phyloP scores from a whole-genome alignment of 108 stramenopile genomes.

The Pseudonitzschia multiseries region DNA sequence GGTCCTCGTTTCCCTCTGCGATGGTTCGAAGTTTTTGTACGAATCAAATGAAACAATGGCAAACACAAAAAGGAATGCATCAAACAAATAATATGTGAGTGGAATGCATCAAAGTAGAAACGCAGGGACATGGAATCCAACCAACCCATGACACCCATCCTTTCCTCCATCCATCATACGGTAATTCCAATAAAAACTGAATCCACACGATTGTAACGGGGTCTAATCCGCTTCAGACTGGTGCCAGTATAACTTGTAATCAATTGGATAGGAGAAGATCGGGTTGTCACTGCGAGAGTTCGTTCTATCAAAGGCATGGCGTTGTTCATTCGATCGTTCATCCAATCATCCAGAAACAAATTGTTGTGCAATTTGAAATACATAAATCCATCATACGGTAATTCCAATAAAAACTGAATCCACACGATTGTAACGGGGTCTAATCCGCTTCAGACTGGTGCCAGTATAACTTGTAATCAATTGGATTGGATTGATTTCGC shows the following conservation, averaged over 20 bases:
- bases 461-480: conserved; percentile 19
- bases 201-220: conserved; percentile 12
- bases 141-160: neutral
- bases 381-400: conserved; percentile 26
- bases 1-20: neutral
- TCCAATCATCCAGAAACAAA: too few species aligned
- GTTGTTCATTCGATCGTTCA: too few species aligned
- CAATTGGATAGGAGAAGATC: conserved; percentile 9
- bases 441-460: conserved; percentile 20
- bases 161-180: conserved; percentile 8
- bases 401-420: conserved; percentile 23
- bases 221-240: conserved; percentile 20
- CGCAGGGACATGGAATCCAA: too few species aligned
- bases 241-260: conserved; percentile 20
- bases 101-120: neutral
- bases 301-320: neutral
- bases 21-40: neutral
- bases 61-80: neutral
- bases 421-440: conserved; percentile 9
- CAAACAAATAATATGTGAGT: too few species aligned
- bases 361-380: too few species aligned
- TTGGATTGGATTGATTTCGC: conserved; percentile 16
- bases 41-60: neutral
- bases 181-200: conserved; percentile 23
- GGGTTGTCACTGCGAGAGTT: neutral